phyloP scores from a whole-genome alignment of 2,329 filamentous ascomycete species.

The Celoporthe dispersa region DNA sequence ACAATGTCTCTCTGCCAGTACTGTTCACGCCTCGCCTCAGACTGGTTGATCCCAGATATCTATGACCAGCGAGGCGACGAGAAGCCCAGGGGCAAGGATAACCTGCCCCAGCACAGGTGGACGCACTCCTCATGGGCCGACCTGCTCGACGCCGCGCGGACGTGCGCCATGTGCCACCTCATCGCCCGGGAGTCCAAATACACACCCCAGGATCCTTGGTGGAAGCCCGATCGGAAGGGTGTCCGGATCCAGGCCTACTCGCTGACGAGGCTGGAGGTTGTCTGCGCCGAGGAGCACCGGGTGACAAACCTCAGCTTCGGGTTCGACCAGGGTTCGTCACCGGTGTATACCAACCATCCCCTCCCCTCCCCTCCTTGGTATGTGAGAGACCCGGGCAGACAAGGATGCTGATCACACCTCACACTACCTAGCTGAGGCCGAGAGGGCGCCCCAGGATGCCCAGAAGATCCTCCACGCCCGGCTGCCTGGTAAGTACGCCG shows the following conservation, averaged over 20 bases:
- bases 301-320: background rate
- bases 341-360: background rate
- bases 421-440: background rate
- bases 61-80: constrained; percentile 1
- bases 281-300: constrained; percentile 1
- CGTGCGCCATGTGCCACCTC: constrained; percentile 11
- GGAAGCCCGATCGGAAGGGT: background rate
- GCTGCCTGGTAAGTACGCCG: background rate
- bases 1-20: background rate
- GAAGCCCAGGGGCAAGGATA: background rate
- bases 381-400: background rate
- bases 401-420: background rate
- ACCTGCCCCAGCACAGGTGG: background rate
- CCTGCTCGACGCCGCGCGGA: background rate
- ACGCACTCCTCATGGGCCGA: constrained; percentile 4
- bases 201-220: background rate
- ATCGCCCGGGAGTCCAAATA: background rate
- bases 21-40: constrained; percentile 5
- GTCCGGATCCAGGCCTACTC: background rate
- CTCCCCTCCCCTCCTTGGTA: background rate
- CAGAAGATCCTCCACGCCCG: background rate
- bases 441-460: background rate
- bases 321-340: background rate
- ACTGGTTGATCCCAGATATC: constrained; percentile 8
- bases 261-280: background rate